Base-by-base conservation (phyloP, 2,329 filamentous ascomycete species). In the Lecanicillium sp. region DNA sequence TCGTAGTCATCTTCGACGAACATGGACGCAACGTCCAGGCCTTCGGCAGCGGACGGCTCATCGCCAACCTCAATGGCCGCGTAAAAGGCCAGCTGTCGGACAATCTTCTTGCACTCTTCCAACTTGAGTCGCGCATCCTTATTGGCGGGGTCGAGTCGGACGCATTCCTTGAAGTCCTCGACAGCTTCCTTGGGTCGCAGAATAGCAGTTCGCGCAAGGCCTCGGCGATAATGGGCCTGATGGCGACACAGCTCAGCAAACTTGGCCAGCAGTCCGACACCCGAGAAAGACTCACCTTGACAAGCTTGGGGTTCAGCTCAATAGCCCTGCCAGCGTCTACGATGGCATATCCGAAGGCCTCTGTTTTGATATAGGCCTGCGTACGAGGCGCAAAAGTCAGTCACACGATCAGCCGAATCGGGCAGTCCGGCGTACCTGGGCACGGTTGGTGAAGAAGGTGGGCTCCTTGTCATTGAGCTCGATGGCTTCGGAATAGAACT, bases 1-100 rank as follows among this genome's bases (percentile, higher is more conserved):
- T 98, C 93, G 61, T 98, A 98, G 48, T 77, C 77, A 19, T 83
- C 71, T 53, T 96, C 90, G 15, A 98, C 82, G 10, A 73, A 72
- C 67, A 98, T 96, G 48, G 84, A 79, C 51, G 93, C 89, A 51
- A 98, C 67, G 61, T 97, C 89, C 53, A 98, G 76, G 2, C 87
- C 91, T 64, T 93, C 90, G 27, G 91, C 87, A 0, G 90, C 93
- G 1, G 90, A 96, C 4, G 91, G 90, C 55, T 91, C 87, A 58
- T 97, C 93, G 50, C 86, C 83, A 38, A 97, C 79, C 65, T 97
- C 91, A 59, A 97, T 98, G 26, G 93, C 93, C 58, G 88, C 90
- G 58, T 95, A 85, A 68, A 98, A 98, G 52, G 93, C 88, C 60
- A 91, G 73, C 60, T 91, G 85, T 62, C 91, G 90, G 55, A 97